Percentiles rank a stretch among this genome's conserved stretches.
Conservation (phyloP, 2,329 filamentous ascomycete species). For the Elsinoe australis region DNA sequence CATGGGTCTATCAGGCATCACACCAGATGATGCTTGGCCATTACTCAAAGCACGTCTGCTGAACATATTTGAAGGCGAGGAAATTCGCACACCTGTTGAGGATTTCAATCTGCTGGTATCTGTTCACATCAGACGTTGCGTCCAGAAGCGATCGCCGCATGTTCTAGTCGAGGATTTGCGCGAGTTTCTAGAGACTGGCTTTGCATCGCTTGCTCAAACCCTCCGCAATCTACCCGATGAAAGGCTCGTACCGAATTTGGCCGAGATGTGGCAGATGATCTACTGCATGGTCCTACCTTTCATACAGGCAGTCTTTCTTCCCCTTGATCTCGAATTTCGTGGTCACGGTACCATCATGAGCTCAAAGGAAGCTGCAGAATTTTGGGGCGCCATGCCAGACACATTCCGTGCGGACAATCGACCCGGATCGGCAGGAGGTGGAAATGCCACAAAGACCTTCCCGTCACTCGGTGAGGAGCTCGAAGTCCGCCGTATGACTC, state of each 20-base stretch:
- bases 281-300: conserved; percentile 88
- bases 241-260: conserved; percentile 77
- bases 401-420: conserved; percentile 35
- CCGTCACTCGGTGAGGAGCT: conserved; percentile 52
- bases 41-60: conserved; percentile 68
- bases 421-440: conserved; percentile 34
- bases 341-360: conserved; percentile 74
- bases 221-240: conserved; percentile 74
- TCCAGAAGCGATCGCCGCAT: conserved; percentile 63
- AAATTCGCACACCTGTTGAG: conserved; percentile 70
- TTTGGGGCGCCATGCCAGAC: conserved; percentile 68
- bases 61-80: conserved; percentile 73
- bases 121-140: conserved; percentile 69
- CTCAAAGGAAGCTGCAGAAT: conserved; percentile 71
- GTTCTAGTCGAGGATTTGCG: conserved; percentile 68
- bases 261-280: conserved; percentile 89
- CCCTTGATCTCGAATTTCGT: conserved; percentile 85
- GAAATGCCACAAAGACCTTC: conserved; percentile 31
- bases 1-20: conserved; percentile 43
- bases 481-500: conserved; percentile 80
- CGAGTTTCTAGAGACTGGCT: conserved; percentile 72
- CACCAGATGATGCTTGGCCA: conserved; percentile 72
- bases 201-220: conserved; percentile 76
- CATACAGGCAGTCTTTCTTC: conserved; percentile 89
- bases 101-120: conserved; percentile 75